Conservation (phyloP, 73 alveolate genomes). For the Breviolum minutum region DNA sequence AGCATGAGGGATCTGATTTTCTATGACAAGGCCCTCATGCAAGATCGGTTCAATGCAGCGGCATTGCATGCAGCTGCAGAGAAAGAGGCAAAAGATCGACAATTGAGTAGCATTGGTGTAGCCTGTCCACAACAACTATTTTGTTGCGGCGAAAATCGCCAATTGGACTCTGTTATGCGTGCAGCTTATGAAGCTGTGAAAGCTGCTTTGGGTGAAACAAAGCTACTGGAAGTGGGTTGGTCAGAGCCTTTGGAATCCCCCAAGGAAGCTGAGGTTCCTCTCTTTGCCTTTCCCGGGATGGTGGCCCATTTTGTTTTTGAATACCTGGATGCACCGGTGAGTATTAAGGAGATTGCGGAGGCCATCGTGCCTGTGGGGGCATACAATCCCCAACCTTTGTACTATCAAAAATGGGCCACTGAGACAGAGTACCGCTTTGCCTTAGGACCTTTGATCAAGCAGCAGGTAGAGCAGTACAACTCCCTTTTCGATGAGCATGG, state of each 20-base stretch:
- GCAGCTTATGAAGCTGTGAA: neutral
- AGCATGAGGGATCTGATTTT: slow-evolving; percentile 3
- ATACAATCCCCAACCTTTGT: neutral
- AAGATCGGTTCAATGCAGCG: neutral
- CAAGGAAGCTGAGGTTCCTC: neutral
- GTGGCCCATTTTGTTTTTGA: slow-evolving; percentile 17
- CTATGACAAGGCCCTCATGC: slow-evolving; percentile 45
- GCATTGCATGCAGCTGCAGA: neutral
- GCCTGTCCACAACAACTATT: neutral
- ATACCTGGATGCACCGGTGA: slow-evolving; percentile 52
- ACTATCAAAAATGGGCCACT: neutral
- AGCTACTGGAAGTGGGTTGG: neutral
- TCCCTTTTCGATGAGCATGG: neutral
- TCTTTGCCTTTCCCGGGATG: neutral
- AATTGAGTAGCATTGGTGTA: neutral
- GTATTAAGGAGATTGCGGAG: slow-evolving; percentile 19
- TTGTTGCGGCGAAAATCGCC: neutral
- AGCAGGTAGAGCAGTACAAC: slow-evolving; percentile 21
- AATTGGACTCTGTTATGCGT: slow-evolving; percentile 8
- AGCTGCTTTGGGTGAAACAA: neutral
- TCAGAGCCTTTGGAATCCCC: neutral
- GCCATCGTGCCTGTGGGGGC: neutral
- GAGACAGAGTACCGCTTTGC: slow-evolving; percentile 65
- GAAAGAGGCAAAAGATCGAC: neutral
- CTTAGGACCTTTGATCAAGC: slow-evolving; percentile 7